phyloP scores from a whole-genome alignment of 805 yeast species.

The Ogataea dorogensis region DNA sequence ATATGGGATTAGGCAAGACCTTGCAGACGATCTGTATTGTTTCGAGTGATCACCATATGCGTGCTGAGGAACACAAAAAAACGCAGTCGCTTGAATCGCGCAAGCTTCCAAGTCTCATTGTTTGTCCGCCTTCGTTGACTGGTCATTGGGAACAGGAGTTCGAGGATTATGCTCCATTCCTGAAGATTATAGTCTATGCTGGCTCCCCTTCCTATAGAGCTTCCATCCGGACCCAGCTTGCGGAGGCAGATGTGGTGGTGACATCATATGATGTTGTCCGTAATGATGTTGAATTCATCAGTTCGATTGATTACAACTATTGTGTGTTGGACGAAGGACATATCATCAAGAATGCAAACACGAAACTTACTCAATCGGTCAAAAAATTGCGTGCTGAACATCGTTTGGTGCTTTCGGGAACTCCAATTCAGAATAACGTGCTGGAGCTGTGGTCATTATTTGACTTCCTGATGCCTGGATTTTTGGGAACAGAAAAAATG shows the following conservation, averaged over 20 bases:
- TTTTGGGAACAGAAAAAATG: constrained; percentile 88
- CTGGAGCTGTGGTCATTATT: constrained; percentile 96
- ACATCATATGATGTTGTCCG: constrained; percentile 96
- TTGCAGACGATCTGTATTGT: constrained; percentile 95
- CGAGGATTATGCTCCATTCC: constrained; percentile 82
- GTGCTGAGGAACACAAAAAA: constrained; percentile 65
- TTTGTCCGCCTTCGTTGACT: constrained; percentile 96
- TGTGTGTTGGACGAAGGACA: constrained; percentile 98
- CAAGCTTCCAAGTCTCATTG: constrained; percentile 76
- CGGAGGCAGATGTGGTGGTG: constrained; percentile 75
- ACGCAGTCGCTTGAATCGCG: constrained; percentile 66
- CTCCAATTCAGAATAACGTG: constrained; percentile 97
- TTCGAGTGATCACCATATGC: constrained; percentile 88
- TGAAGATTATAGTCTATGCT: constrained; percentile 81
- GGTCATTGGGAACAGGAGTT: constrained; percentile 99
- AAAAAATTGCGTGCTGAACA: constrained; percentile 83
- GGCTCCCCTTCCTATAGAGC: constrained; percentile 83
- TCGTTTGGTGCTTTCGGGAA: constrained; percentile 87
- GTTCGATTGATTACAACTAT: constrained; percentile 73
- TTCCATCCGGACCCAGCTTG: constrained; percentile 50
- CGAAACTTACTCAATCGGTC: constrained; percentile 87
- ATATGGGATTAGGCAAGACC: constrained; percentile 98
- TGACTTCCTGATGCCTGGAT: constrained; percentile 98
- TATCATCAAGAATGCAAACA: constrained; percentile 86
- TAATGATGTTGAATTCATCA: constrained; percentile 72